Base-by-base conservation (phyloP, 257 asterid genomes). In the Striga asiatica region DNA sequence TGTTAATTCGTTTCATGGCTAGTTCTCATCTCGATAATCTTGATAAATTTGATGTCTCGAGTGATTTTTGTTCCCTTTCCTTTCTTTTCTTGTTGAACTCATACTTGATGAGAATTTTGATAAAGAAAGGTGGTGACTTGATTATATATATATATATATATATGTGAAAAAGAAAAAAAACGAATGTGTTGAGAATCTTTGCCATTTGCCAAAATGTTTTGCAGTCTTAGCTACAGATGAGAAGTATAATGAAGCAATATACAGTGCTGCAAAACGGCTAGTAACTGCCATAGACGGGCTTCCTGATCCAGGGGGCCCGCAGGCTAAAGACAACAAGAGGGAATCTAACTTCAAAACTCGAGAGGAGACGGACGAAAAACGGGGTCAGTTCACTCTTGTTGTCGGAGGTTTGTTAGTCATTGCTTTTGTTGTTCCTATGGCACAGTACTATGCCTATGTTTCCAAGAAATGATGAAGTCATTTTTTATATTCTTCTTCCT, bases 391-490 rank as follows among this genome's bases (percentile, higher is more conserved):
- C 81, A 71, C 94, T 37, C 95, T 88, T 72, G 95, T 83, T 0
- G 95, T 92, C 67, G 95, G 99, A 77, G 98, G 97, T 66, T 74
- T 91, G 81, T 72, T 92, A 66, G 98, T 92, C 37, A 88, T 88
- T 71, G 99, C 99, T 71, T 92, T 92, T 47, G 97, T 92, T 67
- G 97, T 88, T 72, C 97, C 97, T 6, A 92, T 88, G 99, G 97
- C 97, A 12, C 99, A 92, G 71, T 88, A 92, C 75, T 88, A 72
- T 54, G 98, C 98, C 3, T 92, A 88, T 61, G 81, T 88, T 62
- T 92, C 97, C 65, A 92, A 66, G 80, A 92, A 88, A 76, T 92
- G 80, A 92, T 55, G 61, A 24, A 9, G 37, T 50, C 47, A 32
- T 11, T 10, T 11, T 37, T 37, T 24, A n/a, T n/a, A n/a, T n/a